Conservation (phyloP, 1,139 yeast genomes). For the Yamadazyma trypodendri region DNA sequence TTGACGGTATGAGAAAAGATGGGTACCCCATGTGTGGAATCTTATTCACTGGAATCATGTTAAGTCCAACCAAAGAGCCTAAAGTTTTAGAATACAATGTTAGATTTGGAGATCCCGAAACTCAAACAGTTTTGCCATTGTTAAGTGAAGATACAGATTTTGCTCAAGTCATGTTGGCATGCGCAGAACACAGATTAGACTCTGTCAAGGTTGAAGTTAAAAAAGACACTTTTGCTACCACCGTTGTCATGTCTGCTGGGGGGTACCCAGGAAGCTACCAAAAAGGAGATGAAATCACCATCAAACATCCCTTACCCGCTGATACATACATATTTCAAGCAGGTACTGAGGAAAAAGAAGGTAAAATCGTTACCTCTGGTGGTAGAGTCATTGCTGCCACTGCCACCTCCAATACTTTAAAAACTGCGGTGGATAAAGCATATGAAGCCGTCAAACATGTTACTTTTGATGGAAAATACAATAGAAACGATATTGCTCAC, state of each 20-base stretch:
- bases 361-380: slow-evolving; percentile 78
- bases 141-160: slow-evolving; percentile 81
- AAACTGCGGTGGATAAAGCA: slow-evolving; percentile 81
- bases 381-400: slow-evolving; percentile 97
- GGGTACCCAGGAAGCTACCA: slow-evolving; percentile 90
- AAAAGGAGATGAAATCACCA: slow-evolving; percentile 82
- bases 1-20: slow-evolving; percentile 95
- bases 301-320: slow-evolving; percentile 46
- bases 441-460: slow-evolving; percentile 82
- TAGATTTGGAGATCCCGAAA: slow-evolving; percentile 98
- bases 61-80: slow-evolving; percentile 76
- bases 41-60: slow-evolving; percentile 94
- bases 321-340: slow-evolving; percentile 88
- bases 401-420: slow-evolving; percentile 73
- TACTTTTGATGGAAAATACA: slow-evolving; percentile 70
- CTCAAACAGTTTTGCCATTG: slow-evolving; percentile 92
- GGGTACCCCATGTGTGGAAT: slow-evolving; percentile 96
- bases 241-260: slow-evolving; percentile 95
- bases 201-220: slow-evolving; percentile 68
- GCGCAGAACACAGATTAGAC: slow-evolving; percentile 93
- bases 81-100: slow-evolving; percentile 96
- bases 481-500: slow-evolving; percentile 92
- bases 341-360: slow-evolving; percentile 66
- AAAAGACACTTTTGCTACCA: slow-evolving; percentile 68
- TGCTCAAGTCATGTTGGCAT: slow-evolving; percentile 88